Evolutionary conservation across 164 flowering plant genomes (phyloP).

Genomic region (Stephania japonica): DNA sequence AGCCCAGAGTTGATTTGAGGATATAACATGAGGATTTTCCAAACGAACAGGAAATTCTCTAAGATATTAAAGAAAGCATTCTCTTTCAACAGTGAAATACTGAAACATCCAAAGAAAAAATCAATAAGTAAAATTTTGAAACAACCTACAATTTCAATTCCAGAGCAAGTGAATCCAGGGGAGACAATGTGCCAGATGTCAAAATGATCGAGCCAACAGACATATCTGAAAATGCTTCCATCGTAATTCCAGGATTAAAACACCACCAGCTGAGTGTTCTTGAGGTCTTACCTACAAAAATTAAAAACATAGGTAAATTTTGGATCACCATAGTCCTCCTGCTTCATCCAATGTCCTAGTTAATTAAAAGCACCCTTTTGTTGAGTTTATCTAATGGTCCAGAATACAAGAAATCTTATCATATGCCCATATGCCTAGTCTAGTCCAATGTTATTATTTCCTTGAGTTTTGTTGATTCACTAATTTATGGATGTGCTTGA

Average conservation of each 20-base stretch:
- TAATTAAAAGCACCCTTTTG: background rate
- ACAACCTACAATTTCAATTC: constrained; percentile 73
- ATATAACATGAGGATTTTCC: constrained; percentile 98
- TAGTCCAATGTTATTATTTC: too few species aligned
- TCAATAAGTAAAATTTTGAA: background rate
- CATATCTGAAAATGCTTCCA: constrained; percentile 57
- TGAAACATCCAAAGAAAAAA: background rate
- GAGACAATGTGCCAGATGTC: constrained; percentile 97
- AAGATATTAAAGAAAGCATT: constrained; percentile 7
- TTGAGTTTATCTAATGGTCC: background rate
- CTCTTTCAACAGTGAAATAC: constrained; percentile 15
- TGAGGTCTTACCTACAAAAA: constrained; percentile 55
- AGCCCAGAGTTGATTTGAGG: constrained; percentile 83
- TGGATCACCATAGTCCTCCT: background rate
- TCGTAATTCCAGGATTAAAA: constrained; percentile 90
- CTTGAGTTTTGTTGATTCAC: too few species aligned
- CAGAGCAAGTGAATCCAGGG: constrained; percentile 87
- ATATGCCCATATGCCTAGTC: background rate
- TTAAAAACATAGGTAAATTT: background rate
- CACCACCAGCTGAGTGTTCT: constrained; percentile 99
- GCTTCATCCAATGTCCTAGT: too few species aligned
- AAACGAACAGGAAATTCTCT: constrained; percentile 84
- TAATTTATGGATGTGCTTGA: background rate
- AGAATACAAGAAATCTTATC: background rate
- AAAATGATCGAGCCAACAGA: constrained; percentile 82